Evolutionary conservation across 208 protist genomes (phyloP).

Genomic region (Leishmania aethiopica): DNA sequence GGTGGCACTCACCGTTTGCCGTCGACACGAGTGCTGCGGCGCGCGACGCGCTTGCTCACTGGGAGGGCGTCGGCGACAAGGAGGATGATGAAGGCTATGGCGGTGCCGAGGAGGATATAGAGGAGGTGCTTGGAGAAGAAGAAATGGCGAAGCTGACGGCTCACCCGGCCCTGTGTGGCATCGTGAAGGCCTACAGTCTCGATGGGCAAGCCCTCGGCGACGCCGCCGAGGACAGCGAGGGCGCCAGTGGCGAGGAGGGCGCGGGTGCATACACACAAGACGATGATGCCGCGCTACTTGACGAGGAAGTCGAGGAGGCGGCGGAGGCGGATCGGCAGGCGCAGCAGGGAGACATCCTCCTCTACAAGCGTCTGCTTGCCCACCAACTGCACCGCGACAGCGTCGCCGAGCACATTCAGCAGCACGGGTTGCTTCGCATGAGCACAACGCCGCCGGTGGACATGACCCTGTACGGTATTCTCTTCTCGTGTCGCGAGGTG

Average conservation of each 20-base stretch:
- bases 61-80: not conserved
- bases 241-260: not conserved
- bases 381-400: slow-evolving; percentile 33
- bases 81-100: not conserved
- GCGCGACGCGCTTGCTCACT: slow-evolving; percentile 4
- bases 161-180: slow-evolving; percentile 8
- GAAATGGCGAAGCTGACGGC: slow-evolving; percentile 18
- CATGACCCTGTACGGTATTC: slow-evolving; percentile 39
- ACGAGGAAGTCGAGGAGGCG: slow-evolving; percentile 35
- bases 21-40: slow-evolving; percentile 24
- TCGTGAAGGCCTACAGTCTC: slow-evolving; percentile 27
- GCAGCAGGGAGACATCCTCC: slow-evolving; percentile 36
- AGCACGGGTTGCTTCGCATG: slow-evolving; percentile 32
- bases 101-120: slow-evolving; percentile 11
- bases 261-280: not conserved
- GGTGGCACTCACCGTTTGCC: slow-evolving; percentile 40
- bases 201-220: slow-evolving; percentile 7
- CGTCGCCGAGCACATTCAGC: slow-evolving; percentile 31
- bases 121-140: slow-evolving; percentile 17
- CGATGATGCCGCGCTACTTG: slow-evolving; percentile 12
- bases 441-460: slow-evolving; percentile 41
- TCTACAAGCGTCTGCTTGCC: slow-evolving; percentile 36
- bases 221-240: slow-evolving; percentile 10
- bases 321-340: slow-evolving; percentile 30
- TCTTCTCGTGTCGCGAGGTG: slow-evolving; percentile 28